Base-by-base conservation (phyloP, 169 alveolate genomes). In the Plasmodium adleri region DNA sequence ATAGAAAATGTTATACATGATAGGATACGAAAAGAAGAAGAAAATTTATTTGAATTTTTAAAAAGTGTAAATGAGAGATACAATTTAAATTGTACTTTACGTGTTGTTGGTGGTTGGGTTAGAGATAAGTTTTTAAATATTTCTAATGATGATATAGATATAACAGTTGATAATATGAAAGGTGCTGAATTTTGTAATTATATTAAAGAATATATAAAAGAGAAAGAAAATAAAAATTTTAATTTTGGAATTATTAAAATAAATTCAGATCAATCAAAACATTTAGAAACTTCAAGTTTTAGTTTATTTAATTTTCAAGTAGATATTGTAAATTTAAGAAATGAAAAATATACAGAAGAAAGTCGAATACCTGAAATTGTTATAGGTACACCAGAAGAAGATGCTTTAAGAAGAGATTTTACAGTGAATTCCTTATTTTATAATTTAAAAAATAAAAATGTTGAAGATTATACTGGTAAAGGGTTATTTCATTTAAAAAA, bases 21-120 rank as follows among this genome's bases (percentile, higher is more conserved):
- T 17, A 70, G 28, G 0, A 67, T 83, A 22, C 54, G 74, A 47
- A 68, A 67, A 17, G 72, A 70, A 68, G 91, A 83, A 83, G 43
- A 68, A 39, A 72, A 83, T 7, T 22, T 83, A 67, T 83, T 83
- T 62, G 73, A 70, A 1, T 83, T 83, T 72, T 63, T 83, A 6
- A 62, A 20, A 1, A 83, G 43, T 47, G 83, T 83, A 2, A 83
- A 83, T 54, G 85, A 83, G 8, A 54, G 24, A 45, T 83, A 83
- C 24, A 67, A 83, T 15, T 72, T 83, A 17, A 56, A 83, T 9
- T 32, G 66, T 24, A 83, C 91, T n/a, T 87, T 98, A n/a, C 93
- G 99, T 86, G 98, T 97, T 12, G 99, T 99, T 8, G 99, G 99
- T 12, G 99, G 99, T 2, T 99, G 99, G 99, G 99, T 98, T 1